These are phyloP conservation scores for Tubosaeta sp. DNA, from an alignment of 768 basidiomycete species.

Conservation along the genomic window DNA sequence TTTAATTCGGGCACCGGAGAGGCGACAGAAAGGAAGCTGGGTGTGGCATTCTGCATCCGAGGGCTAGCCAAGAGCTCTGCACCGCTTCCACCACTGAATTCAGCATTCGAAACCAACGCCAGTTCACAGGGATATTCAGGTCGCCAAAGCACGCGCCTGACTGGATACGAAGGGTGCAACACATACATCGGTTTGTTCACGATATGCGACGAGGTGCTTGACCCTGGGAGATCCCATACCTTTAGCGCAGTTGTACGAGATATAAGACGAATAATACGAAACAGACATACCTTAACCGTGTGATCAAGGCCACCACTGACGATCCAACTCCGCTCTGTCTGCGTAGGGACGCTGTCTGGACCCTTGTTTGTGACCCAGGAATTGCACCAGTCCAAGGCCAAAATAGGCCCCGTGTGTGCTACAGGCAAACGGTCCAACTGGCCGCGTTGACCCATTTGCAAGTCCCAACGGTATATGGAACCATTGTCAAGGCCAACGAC, in stretches of 20 bases:
- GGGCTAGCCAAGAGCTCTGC: constrained; percentile 24
- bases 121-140: constrained; percentile 74
- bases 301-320: constrained; percentile 77
- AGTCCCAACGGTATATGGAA: constrained; percentile 73
- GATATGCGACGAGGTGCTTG: constrained; percentile 45
- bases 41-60: constrained; percentile 22
- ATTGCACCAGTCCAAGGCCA: constrained; percentile 68
- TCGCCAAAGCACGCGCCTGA: constrained; percentile 73
- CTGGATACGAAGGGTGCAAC: constrained; percentile 69
- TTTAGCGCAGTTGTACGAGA: constrained; percentile 22
- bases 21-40: constrained; percentile 18
- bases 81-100: constrained; percentile 38
- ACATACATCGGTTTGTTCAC: constrained; percentile 63
- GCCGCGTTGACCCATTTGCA: constrained; percentile 72
- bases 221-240: constrained; percentile 65
- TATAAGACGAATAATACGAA: not conserved
- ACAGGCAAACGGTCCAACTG: constrained; percentile 67
- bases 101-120: constrained; percentile 64
- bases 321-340: constrained; percentile 58
- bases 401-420: constrained; percentile 69
- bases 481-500: constrained; percentile 68
- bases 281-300: constrained; percentile 58
- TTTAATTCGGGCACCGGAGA: constrained; percentile 12
- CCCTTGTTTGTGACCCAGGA: constrained; percentile 22
- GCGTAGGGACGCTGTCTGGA: constrained; percentile 12